phyloP scores from a whole-genome alignment of 2,329 filamentous ascomycete genomes.

The Fusarium neocosmosporiellum region DNA sequence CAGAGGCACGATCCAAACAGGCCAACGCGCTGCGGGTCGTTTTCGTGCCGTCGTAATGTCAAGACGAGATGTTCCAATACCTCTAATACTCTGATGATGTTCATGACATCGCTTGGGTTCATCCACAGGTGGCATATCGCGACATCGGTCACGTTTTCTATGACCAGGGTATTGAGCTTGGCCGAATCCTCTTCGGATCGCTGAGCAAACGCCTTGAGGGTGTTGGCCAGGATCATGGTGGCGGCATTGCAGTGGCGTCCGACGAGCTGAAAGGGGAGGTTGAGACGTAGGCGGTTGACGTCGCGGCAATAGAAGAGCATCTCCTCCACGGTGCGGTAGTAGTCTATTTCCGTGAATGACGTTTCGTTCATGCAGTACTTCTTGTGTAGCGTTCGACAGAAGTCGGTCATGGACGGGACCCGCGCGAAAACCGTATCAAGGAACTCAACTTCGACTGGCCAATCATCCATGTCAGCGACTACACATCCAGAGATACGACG shows the following conservation, averaged over 20 bases:
- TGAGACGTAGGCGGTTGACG: constrained; percentile 59
- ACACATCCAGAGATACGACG: neutral
- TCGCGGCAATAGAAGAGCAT: constrained; percentile 59
- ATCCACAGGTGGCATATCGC: constrained; percentile 61
- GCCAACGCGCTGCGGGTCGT: constrained; percentile 46
- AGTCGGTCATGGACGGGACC: constrained; percentile 58
- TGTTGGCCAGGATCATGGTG: constrained; percentile 64
- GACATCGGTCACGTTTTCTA: constrained; percentile 63
- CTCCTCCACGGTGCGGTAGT: constrained; percentile 52
- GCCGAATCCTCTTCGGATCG: constrained; percentile 58
- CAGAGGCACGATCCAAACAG: constrained; percentile 60
- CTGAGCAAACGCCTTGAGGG: constrained; percentile 59
- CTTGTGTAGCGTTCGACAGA: constrained; percentile 56
- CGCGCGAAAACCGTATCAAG: constrained; percentile 58
- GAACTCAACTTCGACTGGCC: constrained; percentile 60
- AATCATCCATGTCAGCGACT: constrained; percentile 22
- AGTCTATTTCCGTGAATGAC: constrained; percentile 63
- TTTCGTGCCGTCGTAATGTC: constrained; percentile 58
- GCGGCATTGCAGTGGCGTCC: constrained; percentile 58
- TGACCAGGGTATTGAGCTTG: constrained; percentile 57
- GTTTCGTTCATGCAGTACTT: constrained; percentile 61
- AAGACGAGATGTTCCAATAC: constrained; percentile 59
- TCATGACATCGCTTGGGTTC: constrained; percentile 62
- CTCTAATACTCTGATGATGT: constrained; percentile 57
- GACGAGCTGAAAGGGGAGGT: constrained; percentile 63